These are phyloP conservation scores for Cantharellus cinnabarinus DNA, from an alignment of 768 basidiomycete genomes.

Conservation along the genomic window DNA sequence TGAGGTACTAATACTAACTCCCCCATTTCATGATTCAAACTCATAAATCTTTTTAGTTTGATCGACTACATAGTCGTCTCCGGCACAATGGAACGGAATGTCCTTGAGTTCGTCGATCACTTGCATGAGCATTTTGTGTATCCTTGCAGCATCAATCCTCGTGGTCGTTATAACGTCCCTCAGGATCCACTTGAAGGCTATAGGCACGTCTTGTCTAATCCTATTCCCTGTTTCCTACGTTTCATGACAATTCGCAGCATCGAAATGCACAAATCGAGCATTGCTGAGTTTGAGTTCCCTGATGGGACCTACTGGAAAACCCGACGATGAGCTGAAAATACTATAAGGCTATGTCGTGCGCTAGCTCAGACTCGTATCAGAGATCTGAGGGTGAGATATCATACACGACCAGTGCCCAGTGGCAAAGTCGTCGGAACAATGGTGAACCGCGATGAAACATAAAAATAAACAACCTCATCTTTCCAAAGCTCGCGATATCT, in stretches of 20 bases:
- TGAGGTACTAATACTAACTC: neutral
- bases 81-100: conserved; percentile 83
- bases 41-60: conserved; percentile 24
- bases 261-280: conserved; percentile 67
- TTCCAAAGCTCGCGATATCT: too few species aligned
- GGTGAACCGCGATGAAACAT: too few species aligned
- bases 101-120: conserved; percentile 79
- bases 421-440: too few species aligned
- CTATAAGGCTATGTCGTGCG: too few species aligned
- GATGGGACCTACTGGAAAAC: conserved; percentile 56
- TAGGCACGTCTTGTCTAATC: conserved; percentile 24
- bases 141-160: conserved; percentile 69
- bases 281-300: conserved; percentile 73
- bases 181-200: conserved; percentile 57
- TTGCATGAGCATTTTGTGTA: conserved; percentile 85
- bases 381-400: too few species aligned
- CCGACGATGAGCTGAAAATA: too few species aligned
- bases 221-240: neutral
- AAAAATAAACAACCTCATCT: too few species aligned
- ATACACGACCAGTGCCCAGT: too few species aligned
- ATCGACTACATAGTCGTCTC: conserved; percentile 90
- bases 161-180: conserved; percentile 79
- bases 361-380: too few species aligned
- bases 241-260: conserved; percentile 31
- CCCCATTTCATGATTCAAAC: conserved; percentile 1